Evolutionary conservation across 306 rosid genomes (phyloP), one percentile per base, ranked within the genome.

Genomic region (Sicyos edulis): DNA sequence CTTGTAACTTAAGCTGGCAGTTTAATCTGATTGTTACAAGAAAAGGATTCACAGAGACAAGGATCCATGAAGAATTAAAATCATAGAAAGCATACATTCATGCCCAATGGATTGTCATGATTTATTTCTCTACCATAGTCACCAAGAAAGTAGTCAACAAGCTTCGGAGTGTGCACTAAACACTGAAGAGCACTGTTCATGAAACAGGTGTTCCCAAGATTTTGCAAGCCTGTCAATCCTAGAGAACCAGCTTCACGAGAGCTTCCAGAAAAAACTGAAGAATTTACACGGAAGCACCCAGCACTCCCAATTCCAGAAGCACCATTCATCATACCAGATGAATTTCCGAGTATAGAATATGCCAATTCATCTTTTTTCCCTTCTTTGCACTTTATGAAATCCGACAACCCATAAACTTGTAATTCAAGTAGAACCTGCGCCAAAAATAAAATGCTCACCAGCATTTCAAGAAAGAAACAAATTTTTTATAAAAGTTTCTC

Each of bases 101-200:
- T 93, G 84, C 99, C 99, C 87, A 93, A 81, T 22, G 92, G 96
- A 62, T 91, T 93, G 54, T 91, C 86, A 62, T 85, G 87, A 83
- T 93, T 93, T 82, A 93, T 88, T 86, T 93, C 96, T 91, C 79
- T 85, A 60, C 79, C 83, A 89, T 88, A 87, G 85, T 93, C 96
- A 80, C 90, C 97, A 78, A 93, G 89, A 85, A 93, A 93, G 87
- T 93, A 93, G 84, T 93, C 99, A 75, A 91, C 97, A 72, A 91
- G 91, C 83, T 93, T 93, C 49, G 99, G 96, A 0, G 99, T 93
- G 80, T 93, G 99, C 11, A 90, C 87, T 83, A 93, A 85, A 87
- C 99, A 93, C 80, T 93, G 99, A 54, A 93, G 87, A 55, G 99
- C 60, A 85, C 99, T 89, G 88, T 93, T 93, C 99, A 93, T 93